Base-by-base conservation (phyloP, 768 basidiomycete genomes). In the Termitomyces sp. region DNA sequence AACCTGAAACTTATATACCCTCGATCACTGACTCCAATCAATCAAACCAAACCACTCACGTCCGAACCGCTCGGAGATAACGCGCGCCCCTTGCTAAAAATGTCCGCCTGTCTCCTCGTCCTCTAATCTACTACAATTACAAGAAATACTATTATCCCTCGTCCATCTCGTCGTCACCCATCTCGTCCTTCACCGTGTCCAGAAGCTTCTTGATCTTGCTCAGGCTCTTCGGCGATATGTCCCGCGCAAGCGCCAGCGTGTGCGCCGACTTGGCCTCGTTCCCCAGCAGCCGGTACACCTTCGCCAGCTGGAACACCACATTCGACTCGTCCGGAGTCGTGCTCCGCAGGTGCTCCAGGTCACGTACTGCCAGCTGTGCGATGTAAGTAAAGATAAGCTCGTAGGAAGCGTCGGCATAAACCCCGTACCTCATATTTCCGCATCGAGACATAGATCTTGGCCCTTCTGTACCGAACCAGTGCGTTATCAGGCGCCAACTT, bases 251-350 rank as follows among this genome's bases (percentile, higher is more conserved):
- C 32, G 94, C 92, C 60, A 99, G 88, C 73, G 87, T 81, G 60
- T 90, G 87, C 56, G 91, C 89, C 49, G 93, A 87, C 72, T 91
- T 88, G 20, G 82, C 79, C 63, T 85, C 83, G 72, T 93, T 80
- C 36, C 93, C 93, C 55, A 90, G 74, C 64, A 91, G 78, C 47
- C 92, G 85, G 68, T 97, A 98, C 58, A 90, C 88, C 75, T 89
- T 91, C 27, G 95, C 97, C 18, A 99, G 84, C 73, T 98, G 88
- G 83, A 97, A 97, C 58, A 95, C 85, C 56, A 98, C 91, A 75
- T 98, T 98, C 54, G 95, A 89, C 77, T 99, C 97, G 68, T 95
- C 93, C 7, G 96, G 96, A 36, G 95, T 91, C 61, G 85, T 77
- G 69, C 85, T 86, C 64, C 87, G 82, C 53, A 99, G 82, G 59